These are phyloP conservation scores for Penicillium simplicissimum DNA, from an alignment of 495 filamentous ascomycete species.

Conservation along the genomic window DNA sequence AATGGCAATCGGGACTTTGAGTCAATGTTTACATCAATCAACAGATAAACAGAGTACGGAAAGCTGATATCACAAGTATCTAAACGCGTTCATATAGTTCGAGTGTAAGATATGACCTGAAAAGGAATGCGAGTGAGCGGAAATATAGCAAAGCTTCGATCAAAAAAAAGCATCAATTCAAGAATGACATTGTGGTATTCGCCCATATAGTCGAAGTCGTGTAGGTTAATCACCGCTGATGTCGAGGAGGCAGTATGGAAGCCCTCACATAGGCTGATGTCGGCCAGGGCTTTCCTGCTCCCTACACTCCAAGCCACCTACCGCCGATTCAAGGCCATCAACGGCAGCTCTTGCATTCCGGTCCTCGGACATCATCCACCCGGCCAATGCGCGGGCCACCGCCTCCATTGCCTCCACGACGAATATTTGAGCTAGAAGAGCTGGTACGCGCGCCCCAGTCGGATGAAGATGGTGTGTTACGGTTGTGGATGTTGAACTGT, in stretches of 20 bases:
- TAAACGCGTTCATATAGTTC: background rate
- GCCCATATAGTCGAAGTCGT: background rate
- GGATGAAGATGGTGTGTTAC: slow-evolving; percentile 23
- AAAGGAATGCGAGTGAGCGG: background rate
- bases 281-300: background rate
- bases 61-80: background rate
- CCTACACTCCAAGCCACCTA: background rate
- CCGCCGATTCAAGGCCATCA: background rate
- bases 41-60: background rate
- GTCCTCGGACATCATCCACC: slow-evolving; percentile 45
- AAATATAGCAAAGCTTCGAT: background rate
- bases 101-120: too few species aligned
- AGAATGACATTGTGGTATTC: background rate
- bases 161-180: background rate
- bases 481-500: slow-evolving; percentile 55
- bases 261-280: background rate
- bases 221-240: background rate
- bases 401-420: slow-evolving; percentile 34
- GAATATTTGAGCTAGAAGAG: slow-evolving; percentile 20
- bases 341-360: slow-evolving; percentile 40
- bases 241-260: background rate
- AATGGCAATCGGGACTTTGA: background rate
- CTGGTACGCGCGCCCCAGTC: slow-evolving; percentile 31
- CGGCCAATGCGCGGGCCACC: slow-evolving; percentile 38
- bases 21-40: background rate